Percentiles rank a stretch among this genome's conserved stretches.
phyloP scores from a whole-genome alignment of 2,329 filamentous ascomycete genomes.

The Xylaria sp. region DNA sequence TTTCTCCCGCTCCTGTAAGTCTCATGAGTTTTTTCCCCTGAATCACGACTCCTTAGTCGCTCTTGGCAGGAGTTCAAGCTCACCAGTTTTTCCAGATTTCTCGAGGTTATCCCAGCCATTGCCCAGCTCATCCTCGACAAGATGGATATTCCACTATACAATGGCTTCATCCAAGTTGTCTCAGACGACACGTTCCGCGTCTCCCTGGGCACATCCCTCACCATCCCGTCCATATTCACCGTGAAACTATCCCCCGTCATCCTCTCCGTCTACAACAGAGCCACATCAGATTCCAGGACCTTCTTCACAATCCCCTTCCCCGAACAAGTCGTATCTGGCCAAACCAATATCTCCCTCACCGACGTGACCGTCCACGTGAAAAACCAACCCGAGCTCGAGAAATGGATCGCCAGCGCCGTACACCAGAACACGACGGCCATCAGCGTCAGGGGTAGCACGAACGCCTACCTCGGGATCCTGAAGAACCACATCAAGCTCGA shows the following conservation, averaged over 20 bases:
- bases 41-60: no score
- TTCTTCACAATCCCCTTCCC: conserved; percentile 28
- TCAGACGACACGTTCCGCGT: conserved; percentile 31
- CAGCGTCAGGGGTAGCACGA: conserved; percentile 23
- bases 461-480: conserved; percentile 32
- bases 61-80: not conserved
- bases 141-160: conserved; percentile 34
- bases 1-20: conserved; percentile 37
- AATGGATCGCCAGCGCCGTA: conserved; percentile 12
- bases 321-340: conserved; percentile 30
- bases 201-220: conserved; percentile 33
- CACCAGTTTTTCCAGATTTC: conserved; percentile 29
- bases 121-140: conserved; percentile 36
- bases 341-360: conserved; percentile 22
- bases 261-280: conserved; percentile 32
- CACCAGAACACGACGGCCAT: not conserved
- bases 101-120: conserved; percentile 36
- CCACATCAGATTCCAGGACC: conserved; percentile 27
- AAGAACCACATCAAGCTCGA: conserved; percentile 27
- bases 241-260: conserved; percentile 34
- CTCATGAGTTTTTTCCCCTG: not conserved
- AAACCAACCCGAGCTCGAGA: conserved; percentile 12
- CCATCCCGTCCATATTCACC: conserved; percentile 33
- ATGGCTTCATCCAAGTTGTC: conserved; percentile 33
- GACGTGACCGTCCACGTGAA: conserved; percentile 14